Percentiles rank a stretch among this genome's conserved stretches.
phyloP scores from a whole-genome alignment of 73 alveolate species.

The Paramecium biaurelia region DNA sequence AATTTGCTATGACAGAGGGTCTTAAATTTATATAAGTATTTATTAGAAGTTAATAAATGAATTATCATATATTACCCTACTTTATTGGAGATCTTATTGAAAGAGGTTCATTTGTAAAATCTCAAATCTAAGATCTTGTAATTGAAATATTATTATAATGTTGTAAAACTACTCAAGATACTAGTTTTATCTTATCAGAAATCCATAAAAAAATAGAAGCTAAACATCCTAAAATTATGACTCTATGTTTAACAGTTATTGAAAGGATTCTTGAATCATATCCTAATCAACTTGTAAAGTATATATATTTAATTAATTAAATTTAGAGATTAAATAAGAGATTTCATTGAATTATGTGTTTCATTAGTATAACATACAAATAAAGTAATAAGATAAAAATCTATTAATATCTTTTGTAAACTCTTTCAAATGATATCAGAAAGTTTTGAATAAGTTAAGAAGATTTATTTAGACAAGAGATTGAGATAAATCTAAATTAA shows the following conservation, averaged over 20 bases:
- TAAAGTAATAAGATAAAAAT: constrained; percentile 9
- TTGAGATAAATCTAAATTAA: constrained; percentile 24
- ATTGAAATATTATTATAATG: constrained; percentile 4
- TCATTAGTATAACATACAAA: not conserved
- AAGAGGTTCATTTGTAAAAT: not conserved
- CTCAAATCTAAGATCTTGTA: not conserved
- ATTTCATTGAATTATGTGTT: not conserved
- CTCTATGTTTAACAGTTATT: not conserved
- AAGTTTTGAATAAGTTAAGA: not conserved
- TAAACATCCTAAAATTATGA: constrained; percentile 26
- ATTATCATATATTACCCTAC: constrained; percentile 31
- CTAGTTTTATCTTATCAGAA: not conserved
- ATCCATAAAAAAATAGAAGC: constrained; percentile 16
- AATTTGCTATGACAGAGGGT: constrained; percentile 29
- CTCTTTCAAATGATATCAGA: not conserved
- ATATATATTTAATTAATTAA: not conserved
- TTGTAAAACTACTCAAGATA: not conserved
- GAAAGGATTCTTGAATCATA: not conserved
- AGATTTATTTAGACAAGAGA: not conserved
- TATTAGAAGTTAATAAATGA: constrained; percentile 5
- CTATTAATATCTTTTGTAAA: not conserved
- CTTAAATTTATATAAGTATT: not conserved
- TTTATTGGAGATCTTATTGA: constrained; percentile 50
- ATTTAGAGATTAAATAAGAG: not conserved
- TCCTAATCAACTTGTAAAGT: not conserved